Conservation (phyloP, 2,329 filamentous ascomycete species). For the Neopestalotiopsis sp. region DNA sequence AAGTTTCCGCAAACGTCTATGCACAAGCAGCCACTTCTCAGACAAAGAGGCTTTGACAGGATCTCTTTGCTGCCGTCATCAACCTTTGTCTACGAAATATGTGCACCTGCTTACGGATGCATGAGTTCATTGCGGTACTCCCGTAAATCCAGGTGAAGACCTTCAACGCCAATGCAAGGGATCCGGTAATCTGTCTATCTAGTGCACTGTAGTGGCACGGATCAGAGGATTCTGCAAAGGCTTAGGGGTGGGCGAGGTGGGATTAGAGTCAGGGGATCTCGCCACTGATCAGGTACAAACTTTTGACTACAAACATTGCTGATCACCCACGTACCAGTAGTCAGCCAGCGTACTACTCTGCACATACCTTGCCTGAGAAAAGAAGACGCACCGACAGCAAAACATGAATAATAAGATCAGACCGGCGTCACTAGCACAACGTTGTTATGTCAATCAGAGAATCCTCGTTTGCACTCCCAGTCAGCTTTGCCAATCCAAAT, state of each 20-base stretch:
- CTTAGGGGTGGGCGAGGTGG: neutral
- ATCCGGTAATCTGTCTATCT: conserved; percentile 10
- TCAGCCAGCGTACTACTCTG: no score
- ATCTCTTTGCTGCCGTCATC: neutral
- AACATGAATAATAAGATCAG: conserved; percentile 1
- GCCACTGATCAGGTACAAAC: neutral
- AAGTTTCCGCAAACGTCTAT: neutral
- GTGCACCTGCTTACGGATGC: neutral
- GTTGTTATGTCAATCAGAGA: neutral
- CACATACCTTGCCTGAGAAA: neutral
- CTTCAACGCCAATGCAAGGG: conserved; percentile 13
- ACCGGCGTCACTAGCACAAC: neutral
- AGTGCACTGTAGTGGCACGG: neutral
- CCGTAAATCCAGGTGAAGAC: neutral
- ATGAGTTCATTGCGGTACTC: neutral
- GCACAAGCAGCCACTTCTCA: neutral
- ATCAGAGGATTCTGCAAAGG: neutral
- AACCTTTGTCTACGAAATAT: neutral
- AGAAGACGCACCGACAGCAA: neutral
- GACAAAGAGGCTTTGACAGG: neutral
- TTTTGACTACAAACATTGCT: neutral
- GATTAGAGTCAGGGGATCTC: neutral
- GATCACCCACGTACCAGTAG: neutral
- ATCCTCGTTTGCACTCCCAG: neutral
- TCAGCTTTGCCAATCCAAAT: neutral